Conservation (phyloP, 495 filamentous ascomycete species). For the Margaritispora aquatica region DNA sequence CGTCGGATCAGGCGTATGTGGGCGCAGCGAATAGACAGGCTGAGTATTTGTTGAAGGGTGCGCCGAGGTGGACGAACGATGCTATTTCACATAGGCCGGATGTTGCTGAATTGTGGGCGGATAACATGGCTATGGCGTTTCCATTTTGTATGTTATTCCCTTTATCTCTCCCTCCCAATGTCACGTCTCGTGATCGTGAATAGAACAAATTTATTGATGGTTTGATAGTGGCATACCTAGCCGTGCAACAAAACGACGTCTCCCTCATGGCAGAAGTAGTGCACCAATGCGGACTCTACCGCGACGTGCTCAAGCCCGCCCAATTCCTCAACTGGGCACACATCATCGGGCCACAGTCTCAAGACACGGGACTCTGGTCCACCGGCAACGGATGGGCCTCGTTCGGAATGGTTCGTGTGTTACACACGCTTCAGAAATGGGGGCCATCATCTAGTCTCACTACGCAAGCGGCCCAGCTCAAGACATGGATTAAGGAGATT, state of each 20-base stretch:
- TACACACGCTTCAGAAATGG: conserved; percentile 39
- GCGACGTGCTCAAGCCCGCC: conserved; percentile 33
- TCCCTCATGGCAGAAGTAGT: conserved; percentile 31
- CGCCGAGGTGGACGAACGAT: conserved; percentile 41
- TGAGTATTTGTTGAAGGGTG: conserved; percentile 34
- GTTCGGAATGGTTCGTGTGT: conserved; percentile 41
- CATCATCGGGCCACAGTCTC: conserved; percentile 37
- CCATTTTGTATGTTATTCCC: conserved; percentile 28
- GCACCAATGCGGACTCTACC: conserved; percentile 36
- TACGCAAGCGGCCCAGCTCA: conserved; percentile 27
- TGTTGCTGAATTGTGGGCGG: conserved; percentile 43
- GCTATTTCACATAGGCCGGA: conserved; percentile 43
- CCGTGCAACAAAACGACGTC: conserved; percentile 31
- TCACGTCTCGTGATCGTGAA: neutral
- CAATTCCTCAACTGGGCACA: conserved; percentile 36
- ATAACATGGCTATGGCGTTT: conserved; percentile 47
- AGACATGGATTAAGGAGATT: conserved; percentile 36
- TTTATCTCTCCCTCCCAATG: neutral
- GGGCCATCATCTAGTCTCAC: conserved; percentile 22
- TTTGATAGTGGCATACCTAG: conserved; percentile 37
- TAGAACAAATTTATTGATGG: neutral
- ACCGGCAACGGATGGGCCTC: conserved; percentile 48
- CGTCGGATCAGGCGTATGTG: conserved; percentile 29
- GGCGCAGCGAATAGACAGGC: conserved; percentile 33
- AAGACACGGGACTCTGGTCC: conserved; percentile 42